These are phyloP conservation scores for Aureoboletus auriporus DNA, from an alignment of 768 basidiomycete species.

Conservation along the genomic window DNA sequence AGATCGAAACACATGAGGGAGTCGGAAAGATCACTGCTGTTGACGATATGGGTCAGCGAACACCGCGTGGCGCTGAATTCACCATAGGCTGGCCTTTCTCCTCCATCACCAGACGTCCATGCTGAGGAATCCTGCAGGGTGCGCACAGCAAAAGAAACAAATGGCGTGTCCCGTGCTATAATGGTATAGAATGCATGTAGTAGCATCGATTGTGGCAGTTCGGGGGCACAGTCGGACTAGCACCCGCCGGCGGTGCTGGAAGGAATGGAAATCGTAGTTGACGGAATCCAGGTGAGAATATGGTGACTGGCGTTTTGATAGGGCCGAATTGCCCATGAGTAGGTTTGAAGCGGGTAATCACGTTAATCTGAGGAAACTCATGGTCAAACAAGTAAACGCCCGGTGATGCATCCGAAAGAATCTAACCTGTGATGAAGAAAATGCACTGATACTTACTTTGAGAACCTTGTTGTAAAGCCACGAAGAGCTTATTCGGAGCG, in stretches of 20 bases:
- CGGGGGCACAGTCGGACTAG: constrained; percentile 35
- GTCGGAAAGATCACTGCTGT: constrained; percentile 58
- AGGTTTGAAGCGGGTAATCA: constrained; percentile 27
- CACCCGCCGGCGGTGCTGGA: constrained; percentile 31
- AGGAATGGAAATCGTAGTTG: constrained; percentile 38
- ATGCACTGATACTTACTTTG: background rate
- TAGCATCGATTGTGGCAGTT: constrained; percentile 43
- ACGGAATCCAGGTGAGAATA: constrained; percentile 43
- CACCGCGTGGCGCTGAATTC: too few species aligned
- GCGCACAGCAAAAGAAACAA: constrained; percentile 59
- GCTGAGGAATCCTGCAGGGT: constrained; percentile 49
- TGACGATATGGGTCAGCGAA: constrained; percentile 52
- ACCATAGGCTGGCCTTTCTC: constrained; percentile 39
- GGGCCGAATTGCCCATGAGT: background rate
- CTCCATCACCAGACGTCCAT: constrained; percentile 62
- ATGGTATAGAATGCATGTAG: constrained; percentile 20
- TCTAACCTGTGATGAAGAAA: constrained; percentile 2
- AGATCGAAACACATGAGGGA: constrained; percentile 63
- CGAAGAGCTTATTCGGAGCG: constrained; percentile 34
- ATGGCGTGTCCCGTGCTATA: constrained; percentile 39
- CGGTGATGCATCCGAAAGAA: constrained; percentile 6
- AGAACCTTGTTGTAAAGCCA: constrained; percentile 32
- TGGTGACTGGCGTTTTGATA: constrained; percentile 29
- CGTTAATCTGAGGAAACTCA: constrained; percentile 15
- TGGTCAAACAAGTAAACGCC: constrained; percentile 17